A percentile compares a stretch with the other conserved stretches of the same genome.
phyloP scores from a whole-genome alignment of 139 green algal species.

The Chlorella sorokiniana region DNA sequence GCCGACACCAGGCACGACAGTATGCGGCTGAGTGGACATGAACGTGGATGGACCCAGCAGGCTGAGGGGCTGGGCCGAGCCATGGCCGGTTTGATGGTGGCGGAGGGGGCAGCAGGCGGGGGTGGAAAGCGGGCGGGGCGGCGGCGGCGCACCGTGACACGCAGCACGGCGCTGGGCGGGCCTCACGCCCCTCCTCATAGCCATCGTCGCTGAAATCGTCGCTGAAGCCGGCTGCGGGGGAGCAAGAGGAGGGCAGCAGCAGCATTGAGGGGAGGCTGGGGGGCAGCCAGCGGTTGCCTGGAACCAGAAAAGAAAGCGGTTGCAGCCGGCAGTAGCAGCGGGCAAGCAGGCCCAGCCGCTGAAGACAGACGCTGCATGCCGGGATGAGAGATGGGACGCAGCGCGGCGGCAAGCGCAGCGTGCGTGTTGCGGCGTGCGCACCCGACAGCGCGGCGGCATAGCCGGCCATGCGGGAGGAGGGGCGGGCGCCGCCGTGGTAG shows the following conservation, averaged over 20 bases:
- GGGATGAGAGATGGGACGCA: too few relatives aligned
- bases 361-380: too few relatives aligned
- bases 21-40: too few relatives aligned
- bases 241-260: too few relatives aligned
- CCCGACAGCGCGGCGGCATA: not conserved
- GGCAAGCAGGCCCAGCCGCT: not conserved
- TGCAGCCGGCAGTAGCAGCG: not conserved
- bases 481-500: constrained; percentile 4
- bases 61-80: too few relatives aligned
- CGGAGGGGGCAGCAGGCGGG: too few relatives aligned
- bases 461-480: not conserved
- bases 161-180: not conserved
- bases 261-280: not conserved
- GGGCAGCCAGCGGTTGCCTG: not conserved
- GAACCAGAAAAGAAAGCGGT: not conserved
- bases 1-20: too few relatives aligned
- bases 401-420: too few relatives aligned
- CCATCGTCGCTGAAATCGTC: not conserved
- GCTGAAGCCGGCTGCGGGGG: not conserved
- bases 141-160: not conserved
- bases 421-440: too few relatives aligned
- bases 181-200: not conserved
- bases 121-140: too few relatives aligned
- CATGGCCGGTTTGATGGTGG: too few relatives aligned
- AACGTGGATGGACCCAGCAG: too few relatives aligned